phyloP scores from a whole-genome alignment of 2,329 filamentous ascomycete species.

The Colletotrichum eleusines region DNA sequence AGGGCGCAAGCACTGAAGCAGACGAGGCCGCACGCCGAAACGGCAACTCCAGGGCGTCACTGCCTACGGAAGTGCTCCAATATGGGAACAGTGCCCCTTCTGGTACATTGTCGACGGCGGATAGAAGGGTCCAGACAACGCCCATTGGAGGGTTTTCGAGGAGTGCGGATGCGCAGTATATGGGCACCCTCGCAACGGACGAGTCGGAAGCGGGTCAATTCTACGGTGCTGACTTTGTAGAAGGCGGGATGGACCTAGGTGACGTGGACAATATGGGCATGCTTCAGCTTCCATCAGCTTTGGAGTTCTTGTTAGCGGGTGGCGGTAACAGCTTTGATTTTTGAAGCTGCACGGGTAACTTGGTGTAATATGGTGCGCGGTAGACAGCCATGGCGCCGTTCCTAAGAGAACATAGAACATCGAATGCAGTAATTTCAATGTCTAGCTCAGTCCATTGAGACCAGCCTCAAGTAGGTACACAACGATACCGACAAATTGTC shows the following conservation, averaged over 20 bases:
- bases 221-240: conserved; percentile 14
- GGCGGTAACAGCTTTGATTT: conserved; percentile 41
- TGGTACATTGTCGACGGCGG: neutral
- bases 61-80: neutral
- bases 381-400: neutral
- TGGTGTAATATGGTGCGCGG: neutral
- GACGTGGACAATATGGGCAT: conserved; percentile 42
- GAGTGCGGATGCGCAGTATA: conserved; percentile 1
- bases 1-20: too few species aligned
- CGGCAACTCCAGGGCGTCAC: neutral
- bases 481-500: neutral
- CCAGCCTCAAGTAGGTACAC: fast-evolving
- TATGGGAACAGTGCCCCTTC: neutral
- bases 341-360: neutral
- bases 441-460: neutral
- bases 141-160: neutral
- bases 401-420: neutral
- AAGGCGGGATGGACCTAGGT: conserved; percentile 32
- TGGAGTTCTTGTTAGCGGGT: conserved; percentile 50
- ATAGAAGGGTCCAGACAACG: neutral
- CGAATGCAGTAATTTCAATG: neutral
- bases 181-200: neutral
- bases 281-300: conserved; percentile 48
- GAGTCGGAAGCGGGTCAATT: neutral
- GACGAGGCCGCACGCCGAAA: neutral